Percentiles rank a stretch among this genome's conserved stretches.
These are phyloP conservation scores for Pisolithus thermaeus DNA, from an alignment of 1,284 basidiomycete species.

Conservation along the genomic window DNA sequence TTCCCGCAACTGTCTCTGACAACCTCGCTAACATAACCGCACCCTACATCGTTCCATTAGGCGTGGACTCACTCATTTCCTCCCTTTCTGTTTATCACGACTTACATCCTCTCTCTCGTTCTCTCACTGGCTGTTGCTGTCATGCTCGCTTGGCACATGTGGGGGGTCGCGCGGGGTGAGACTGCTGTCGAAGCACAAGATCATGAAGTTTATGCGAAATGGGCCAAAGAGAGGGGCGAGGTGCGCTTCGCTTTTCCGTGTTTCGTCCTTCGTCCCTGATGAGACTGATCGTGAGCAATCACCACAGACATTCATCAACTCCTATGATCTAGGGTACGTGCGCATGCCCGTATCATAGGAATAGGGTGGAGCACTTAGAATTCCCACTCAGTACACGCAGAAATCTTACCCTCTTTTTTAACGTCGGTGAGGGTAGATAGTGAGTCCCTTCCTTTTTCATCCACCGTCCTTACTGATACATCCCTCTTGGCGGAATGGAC, in stretches of 20 bases:
- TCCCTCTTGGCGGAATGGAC: no score
- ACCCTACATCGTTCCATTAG: constrained; percentile 5
- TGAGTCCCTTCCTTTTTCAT: constrained; percentile 36
- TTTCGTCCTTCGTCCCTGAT: no score
- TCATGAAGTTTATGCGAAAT: constrained; percentile 69
- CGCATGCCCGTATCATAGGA: background rate
- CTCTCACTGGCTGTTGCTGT: constrained; percentile 74
- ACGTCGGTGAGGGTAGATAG: constrained; percentile 77
- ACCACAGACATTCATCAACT: constrained; percentile 75
- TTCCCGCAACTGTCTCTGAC: no score
- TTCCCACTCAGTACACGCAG: constrained; percentile 37
- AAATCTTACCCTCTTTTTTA: constrained; percentile 88
- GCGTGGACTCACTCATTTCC: constrained; percentile 69
- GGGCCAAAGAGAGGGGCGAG: constrained; percentile 68
- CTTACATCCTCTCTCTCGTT: constrained; percentile 74
- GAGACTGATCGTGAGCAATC: background rate
- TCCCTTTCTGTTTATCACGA: constrained; percentile 63
- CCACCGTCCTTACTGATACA: background rate
- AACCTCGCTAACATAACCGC: no score
- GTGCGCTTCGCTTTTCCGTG: constrained; percentile 34
- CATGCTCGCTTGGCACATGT: constrained; percentile 81
- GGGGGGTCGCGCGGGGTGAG: constrained; percentile 72
- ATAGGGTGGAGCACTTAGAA: background rate
- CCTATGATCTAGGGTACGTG: constrained; percentile 80
- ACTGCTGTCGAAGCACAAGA: constrained; percentile 92